Percentiles rank a stretch among this genome's conserved stretches.
Evolutionary conservation across 2,329 filamentous ascomycete genomes (phyloP).

Genomic region (Monosporascus sp.): DNA sequence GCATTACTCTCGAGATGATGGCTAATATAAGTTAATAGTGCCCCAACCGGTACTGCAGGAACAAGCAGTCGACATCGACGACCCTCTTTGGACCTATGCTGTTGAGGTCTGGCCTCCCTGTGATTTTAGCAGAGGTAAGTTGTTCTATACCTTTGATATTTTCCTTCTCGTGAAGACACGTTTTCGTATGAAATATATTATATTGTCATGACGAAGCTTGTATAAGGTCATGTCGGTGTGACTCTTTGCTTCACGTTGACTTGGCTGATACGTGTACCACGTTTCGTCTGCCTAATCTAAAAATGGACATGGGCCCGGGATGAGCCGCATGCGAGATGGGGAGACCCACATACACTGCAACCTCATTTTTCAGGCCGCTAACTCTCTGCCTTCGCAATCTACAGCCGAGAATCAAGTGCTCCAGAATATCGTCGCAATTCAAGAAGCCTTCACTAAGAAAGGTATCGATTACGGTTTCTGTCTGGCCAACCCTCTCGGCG

Average conservation of each 20-base stretch:
- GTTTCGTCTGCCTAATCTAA: not conserved
- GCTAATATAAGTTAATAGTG: not conserved
- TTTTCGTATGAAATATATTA: not conserved
- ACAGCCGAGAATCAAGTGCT: constrained; percentile 13
- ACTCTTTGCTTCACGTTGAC: not conserved
- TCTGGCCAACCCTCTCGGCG: constrained; percentile 4
- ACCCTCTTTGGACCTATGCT: constrained; percentile 19
- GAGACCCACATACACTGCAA: constrained; percentile 2
- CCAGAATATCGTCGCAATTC: constrained; percentile 12
- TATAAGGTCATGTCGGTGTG: not conserved
- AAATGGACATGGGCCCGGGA: too few species aligned
- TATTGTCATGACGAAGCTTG: not conserved
- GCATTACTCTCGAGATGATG: not conserved
- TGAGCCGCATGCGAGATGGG: not conserved
- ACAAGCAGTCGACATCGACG: not conserved
- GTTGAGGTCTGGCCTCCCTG: constrained; percentile 20
- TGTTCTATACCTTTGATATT: constrained; percentile 1
- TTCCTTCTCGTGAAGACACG: not conserved
- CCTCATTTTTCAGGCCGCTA: constrained; percentile 16
- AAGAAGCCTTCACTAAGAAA: constrained; percentile 11
- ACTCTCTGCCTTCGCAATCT: constrained; percentile 2
- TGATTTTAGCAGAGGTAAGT: constrained; percentile 14
- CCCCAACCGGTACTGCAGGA: not conserved
- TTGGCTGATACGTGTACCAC: not conserved
- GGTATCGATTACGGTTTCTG: constrained; percentile 10